Evolutionary conservation across 495 filamentous ascomycete genomes (phyloP).

Genomic region (Xylaria longipes): DNA sequence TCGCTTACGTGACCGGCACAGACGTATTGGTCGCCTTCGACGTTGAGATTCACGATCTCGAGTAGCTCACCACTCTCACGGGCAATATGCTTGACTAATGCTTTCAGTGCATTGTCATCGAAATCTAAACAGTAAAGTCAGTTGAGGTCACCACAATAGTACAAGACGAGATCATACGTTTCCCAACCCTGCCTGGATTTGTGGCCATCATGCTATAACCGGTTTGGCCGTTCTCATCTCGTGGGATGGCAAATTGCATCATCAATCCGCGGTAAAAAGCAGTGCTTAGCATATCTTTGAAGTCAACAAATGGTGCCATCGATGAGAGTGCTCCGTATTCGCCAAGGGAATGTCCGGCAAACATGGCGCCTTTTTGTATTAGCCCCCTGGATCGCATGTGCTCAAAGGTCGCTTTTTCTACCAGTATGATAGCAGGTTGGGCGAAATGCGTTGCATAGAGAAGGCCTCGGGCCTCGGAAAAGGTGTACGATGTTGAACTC

Average conservation of each 20-base stretch:
- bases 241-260: slow-evolving; percentile 92
- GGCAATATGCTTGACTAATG: slow-evolving; percentile 81
- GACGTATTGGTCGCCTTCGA: slow-evolving; percentile 90
- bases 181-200: slow-evolving; percentile 83
- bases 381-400: slow-evolving; percentile 86
- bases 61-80: slow-evolving; percentile 80
- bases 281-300: slow-evolving; percentile 86
- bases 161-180: slow-evolving; percentile 51
- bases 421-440: slow-evolving; percentile 84
- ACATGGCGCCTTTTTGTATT: slow-evolving; percentile 81
- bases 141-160: background rate
- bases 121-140: slow-evolving; percentile 49
- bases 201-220: slow-evolving; percentile 92
- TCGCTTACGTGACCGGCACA: slow-evolving; percentile 87
- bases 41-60: slow-evolving; percentile 93
- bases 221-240: slow-evolving; percentile 79
- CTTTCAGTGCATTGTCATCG: slow-evolving; percentile 87
- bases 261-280: slow-evolving; percentile 93
- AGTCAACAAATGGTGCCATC: slow-evolving; percentile 90
- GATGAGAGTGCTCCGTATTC: slow-evolving; percentile 91
- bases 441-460: slow-evolving; percentile 89
- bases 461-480: slow-evolving; percentile 81
- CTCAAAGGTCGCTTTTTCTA: slow-evolving; percentile 91
- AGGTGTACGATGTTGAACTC: slow-evolving; percentile 80
- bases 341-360: slow-evolving; percentile 69